These are phyloP conservation scores for Sclerotinia minor DNA, from an alignment of 2,329 filamentous ascomycete genomes.

Conservation along the genomic window DNA sequence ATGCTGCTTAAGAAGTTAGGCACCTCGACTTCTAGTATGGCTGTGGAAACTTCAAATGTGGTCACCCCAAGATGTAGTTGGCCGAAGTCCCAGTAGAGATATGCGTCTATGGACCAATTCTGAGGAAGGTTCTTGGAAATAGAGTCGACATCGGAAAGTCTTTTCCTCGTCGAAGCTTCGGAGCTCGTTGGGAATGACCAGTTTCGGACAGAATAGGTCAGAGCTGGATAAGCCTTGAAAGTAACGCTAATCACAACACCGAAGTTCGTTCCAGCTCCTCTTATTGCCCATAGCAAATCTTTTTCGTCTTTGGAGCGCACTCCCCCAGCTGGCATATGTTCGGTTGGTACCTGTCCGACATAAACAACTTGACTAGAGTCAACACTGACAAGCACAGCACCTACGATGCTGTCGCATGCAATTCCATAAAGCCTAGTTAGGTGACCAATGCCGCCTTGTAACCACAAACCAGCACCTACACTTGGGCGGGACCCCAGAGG, in stretches of 20 bases:
- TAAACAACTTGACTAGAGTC: conserved; percentile 49
- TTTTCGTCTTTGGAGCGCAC: conserved; percentile 30
- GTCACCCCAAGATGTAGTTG: conserved; percentile 54
- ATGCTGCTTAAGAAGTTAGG: conserved; percentile 29
- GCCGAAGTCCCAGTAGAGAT: conserved; percentile 53
- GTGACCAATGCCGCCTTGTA: conserved; percentile 63
- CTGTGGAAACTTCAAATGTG: conserved; percentile 47
- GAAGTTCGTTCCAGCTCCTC: conserved; percentile 36
- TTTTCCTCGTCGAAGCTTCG: conserved; percentile 39
- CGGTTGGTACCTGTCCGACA: conserved; percentile 47
- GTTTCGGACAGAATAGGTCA: conserved; percentile 32
- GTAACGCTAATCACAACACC: conserved; percentile 34
- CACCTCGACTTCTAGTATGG: conserved; percentile 26
- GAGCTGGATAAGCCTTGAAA: conserved; percentile 31
- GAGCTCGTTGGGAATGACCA: conserved; percentile 31
- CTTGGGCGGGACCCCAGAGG: conserved; percentile 62
- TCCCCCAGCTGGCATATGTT: conserved; percentile 29
- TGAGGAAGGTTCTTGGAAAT: conserved; percentile 46
- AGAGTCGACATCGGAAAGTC: conserved; percentile 43
- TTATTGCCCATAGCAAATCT: conserved; percentile 34
- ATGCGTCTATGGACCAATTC: conserved; percentile 54
- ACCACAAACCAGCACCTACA: conserved; percentile 62
- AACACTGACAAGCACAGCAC: conserved; percentile 58
- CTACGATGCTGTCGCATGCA: conserved; percentile 59
- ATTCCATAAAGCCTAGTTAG: conserved; percentile 50